These are phyloP conservation scores for Tricladium varicosporioides DNA, from an alignment of 2,329 filamentous ascomycete species.

Conservation along the genomic window DNA sequence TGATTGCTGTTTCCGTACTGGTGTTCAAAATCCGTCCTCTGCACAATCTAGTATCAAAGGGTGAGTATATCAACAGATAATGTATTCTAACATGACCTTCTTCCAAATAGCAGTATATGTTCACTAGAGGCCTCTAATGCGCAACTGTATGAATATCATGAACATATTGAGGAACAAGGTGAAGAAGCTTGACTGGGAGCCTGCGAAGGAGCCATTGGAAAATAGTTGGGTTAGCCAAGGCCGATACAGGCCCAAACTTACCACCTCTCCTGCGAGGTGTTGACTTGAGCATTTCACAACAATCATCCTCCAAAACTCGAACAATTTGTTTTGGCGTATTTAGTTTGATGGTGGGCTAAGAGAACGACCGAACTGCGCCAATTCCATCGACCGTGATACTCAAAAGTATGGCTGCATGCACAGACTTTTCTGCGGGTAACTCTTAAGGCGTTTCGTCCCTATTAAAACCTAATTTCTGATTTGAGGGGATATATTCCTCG, in stretches of 20 bases:
- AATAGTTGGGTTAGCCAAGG: not conserved
- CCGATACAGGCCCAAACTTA: conserved; percentile 4
- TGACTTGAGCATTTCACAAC: conserved; percentile 8
- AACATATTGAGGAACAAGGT: too few relatives aligned
- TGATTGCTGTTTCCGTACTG: too few relatives aligned
- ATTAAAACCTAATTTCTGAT: conserved; percentile 2
- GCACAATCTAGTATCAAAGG: too few relatives aligned
- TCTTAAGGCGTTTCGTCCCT: conserved; percentile 9
- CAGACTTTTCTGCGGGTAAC: not conserved
- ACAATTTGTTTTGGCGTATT: not conserved
- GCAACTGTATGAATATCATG: too few relatives aligned
- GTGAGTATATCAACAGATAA: too few relatives aligned
- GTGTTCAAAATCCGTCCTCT: too few relatives aligned
- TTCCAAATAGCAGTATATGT: too few relatives aligned
- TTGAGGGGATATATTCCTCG: conserved; percentile 2
- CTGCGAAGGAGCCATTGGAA: too few relatives aligned
- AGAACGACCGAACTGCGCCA: not conserved
- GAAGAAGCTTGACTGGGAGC: too few relatives aligned
- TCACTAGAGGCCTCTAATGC: too few relatives aligned
- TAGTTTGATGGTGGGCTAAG: not conserved
- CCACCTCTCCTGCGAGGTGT: not conserved
- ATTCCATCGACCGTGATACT: not conserved
- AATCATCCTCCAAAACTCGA: conserved; percentile 1
- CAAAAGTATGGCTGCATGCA: conserved; percentile 7
- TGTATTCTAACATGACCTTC: too few relatives aligned